Conservation (phyloP, 345 rosid species). For the Camelina sativa region DNA sequence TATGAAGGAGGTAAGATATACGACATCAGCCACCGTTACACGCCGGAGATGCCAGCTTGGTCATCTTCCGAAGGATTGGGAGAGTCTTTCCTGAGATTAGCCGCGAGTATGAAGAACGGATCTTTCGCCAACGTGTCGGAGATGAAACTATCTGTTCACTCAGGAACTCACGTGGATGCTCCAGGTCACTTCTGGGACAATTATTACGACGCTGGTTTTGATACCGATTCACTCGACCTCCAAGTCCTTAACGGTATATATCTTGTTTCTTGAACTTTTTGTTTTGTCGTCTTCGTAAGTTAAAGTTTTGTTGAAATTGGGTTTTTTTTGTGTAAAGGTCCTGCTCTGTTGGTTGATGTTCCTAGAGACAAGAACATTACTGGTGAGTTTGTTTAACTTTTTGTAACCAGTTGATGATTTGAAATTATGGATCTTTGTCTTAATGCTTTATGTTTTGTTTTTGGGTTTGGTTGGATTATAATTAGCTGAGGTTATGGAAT, state of each 20-base stretch:
- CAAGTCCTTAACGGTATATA: conserved; percentile 58
- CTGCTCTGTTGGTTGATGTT: conserved; percentile 63
- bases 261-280: not conserved
- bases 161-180: conserved; percentile 95
- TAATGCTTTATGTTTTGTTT: not conserved
- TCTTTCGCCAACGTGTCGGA: conserved; percentile 79
- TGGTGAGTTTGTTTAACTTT: conserved; percentile 48
- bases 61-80: conserved; percentile 57
- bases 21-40: conserved; percentile 83
- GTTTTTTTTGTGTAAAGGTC: conserved; percentile 40
- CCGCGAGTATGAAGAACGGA: conserved; percentile 89
- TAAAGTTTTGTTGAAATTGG: too few relatives aligned
- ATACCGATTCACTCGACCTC: conserved; percentile 89
- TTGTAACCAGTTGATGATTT: not conserved
- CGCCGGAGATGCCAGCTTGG: conserved; percentile 66
- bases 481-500: conserved; percentile 82
- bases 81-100: conserved; percentile 58
- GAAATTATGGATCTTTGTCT: not conserved
- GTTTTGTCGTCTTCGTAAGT: too few relatives aligned
- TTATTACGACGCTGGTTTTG: conserved; percentile 91
- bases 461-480: not conserved
- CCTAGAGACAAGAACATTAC: conserved; percentile 68
- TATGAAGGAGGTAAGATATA: conserved; percentile 69
- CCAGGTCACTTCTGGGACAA: conserved; percentile 89
- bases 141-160: conserved; percentile 87